Evolutionary conservation across 2,329 filamentous ascomycete species (phyloP), one percentile per base, ranked within the genome.

Genomic region (Lasiodiplodia theobromae): DNA sequence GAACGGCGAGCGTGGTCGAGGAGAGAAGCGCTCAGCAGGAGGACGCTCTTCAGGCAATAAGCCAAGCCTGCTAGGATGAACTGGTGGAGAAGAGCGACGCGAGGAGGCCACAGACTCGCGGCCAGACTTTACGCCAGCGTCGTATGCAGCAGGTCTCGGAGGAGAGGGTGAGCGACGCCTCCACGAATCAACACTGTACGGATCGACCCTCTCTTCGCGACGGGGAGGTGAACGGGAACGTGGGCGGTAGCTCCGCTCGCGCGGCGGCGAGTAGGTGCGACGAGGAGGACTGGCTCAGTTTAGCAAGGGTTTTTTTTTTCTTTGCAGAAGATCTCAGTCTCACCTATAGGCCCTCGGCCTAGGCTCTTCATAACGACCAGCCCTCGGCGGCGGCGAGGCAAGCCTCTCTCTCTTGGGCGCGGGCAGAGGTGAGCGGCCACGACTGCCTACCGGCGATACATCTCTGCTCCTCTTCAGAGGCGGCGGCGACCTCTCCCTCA

Each of bases 31-130:
- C 21, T 77, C 73, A 70, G 80, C 71, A 52, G 72, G 68, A 52
- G 71, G 67, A 40, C 70, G 65, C 25, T 74, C 74, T 40, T 74
- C 73, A 34, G 68, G 71, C 49, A 81, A 75, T 21, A 83, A 73
- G 58, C 80, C 82, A 62, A 82, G 75, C 72, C 86, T 83, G 71
- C 87, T 88, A 18, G 84, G 83, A 72, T 88, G 86, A 16, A 86
- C 78, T 31, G 82, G 86, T 18, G 89, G 89, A 6, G 89, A 90
- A 10, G 89, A 89, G 60, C 87, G 83, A 68, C 87, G 85, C 25
- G 88, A 90, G 37, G 86, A 88, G 23, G 83, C 78, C 23, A 79
- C 84, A 10, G 88, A 90, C 49, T 84, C 85, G 68, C 84, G 79
- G 25, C 83, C 85, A 25, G 86, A 87, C 52, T 82, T 81, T 63